A percentile compares a stretch with the other conserved stretches of the same genome.
These are phyloP conservation scores for Eimeria praecox DNA, from an alignment of 169 alveolate species.

Conservation along the genomic window DNA sequence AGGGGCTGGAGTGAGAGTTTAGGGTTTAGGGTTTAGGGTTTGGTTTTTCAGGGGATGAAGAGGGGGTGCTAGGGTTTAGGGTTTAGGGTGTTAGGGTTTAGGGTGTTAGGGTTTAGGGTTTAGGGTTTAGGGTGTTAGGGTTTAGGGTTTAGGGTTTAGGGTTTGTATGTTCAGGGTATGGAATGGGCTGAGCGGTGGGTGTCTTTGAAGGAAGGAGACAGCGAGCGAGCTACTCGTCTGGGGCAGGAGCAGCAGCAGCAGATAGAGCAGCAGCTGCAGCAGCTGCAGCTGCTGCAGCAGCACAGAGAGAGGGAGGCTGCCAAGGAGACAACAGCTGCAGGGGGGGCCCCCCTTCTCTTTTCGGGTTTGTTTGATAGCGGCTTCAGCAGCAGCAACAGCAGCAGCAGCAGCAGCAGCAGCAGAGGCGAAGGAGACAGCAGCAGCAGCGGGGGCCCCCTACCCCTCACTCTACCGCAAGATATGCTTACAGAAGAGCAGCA, in stretches of 20 bases:
- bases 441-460: neutral
- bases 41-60: neutral
- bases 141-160: neutral
- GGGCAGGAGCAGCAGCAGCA: neutral
- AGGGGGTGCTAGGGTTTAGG: too few species aligned
- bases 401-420: neutral
- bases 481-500: conserved; percentile 1
- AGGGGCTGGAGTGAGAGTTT: neutral
- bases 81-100: too few species aligned
- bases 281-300: neutral
- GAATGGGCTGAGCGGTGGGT: conserved; percentile 14
- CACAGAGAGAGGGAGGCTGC: neutral
- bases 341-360: neutral
- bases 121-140: neutral
- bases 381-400: neutral
- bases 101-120: conserved; percentile 1
- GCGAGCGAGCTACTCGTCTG: neutral
- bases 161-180: neutral
- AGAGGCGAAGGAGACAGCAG: neutral
- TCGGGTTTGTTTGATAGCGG: neutral
- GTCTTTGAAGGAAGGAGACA: neutral
- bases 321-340: neutral
- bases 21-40: too few species aligned
- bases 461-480: neutral
- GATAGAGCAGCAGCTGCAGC: too few species aligned